Evolutionary conservation across 2,329 filamentous ascomycete genomes (phyloP), one percentile per base, ranked within the genome.

Genomic region (Pseudomassariella vexata): DNA sequence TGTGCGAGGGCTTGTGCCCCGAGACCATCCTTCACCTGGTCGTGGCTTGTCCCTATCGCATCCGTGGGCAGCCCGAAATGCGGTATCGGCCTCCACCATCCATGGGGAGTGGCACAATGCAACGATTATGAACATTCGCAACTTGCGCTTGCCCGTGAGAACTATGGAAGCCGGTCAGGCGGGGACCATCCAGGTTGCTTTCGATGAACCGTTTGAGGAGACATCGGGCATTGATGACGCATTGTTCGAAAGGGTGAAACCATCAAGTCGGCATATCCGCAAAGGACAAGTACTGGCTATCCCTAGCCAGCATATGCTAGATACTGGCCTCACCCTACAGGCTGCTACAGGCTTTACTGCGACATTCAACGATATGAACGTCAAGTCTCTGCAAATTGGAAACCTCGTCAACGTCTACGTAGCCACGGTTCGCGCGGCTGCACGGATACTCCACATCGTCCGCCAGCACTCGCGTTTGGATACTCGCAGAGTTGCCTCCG

Each of bases 271-370:
- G 20, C 65, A 68, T 28, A 62, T 82, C 35, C 68, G 77, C 41
- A 90, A 94, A 56, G 90, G 90, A 14, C 94, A 95, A 82, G 77
- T 95, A 1, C 60, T 95, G 9, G 74, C 78, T 8, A 68, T 79
- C 24, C 72, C 77, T 3, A 75, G 73, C 31, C 64, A 65, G 39
- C 66, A 79, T 36, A 74, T 79, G 68, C 40, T 65, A 3, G 62
- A 74, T 3, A 73, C 70, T 0, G 66, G 70, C 2, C 55, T 75
- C 11, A 72, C 74, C 15, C 65, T 85, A 1, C 74, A 79, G 44
- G 72, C 79, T 27, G 76, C 79, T 11, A 82, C 74, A 18, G 80
- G 80, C 0, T 73, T 88, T 43, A 78, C 76, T 2, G 88, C 86
- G 0, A 68, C 72, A 1, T 94, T 95, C 49, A 63, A 72, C 1